Conservation (phyloP, 495 filamentous ascomycete genomes). For the Podospora bellae-mahoneyi region DNA sequence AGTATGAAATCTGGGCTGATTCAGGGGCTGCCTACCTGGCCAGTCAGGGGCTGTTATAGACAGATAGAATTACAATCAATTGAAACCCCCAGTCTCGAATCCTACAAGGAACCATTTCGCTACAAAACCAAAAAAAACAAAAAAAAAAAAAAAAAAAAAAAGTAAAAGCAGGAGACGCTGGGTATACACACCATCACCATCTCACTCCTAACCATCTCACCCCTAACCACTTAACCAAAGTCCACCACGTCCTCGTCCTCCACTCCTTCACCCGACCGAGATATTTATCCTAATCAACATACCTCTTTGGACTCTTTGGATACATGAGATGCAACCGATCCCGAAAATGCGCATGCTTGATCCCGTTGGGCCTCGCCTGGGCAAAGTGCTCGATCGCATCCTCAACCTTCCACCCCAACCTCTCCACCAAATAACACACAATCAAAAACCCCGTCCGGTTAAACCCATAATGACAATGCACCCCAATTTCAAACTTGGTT, state of each 20-base stretch:
- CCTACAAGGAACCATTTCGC: not conserved
- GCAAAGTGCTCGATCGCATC: conserved; percentile 81
- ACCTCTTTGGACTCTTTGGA: conserved; percentile 31
- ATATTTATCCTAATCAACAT: conserved; percentile 12
- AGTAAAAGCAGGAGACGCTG: conserved; percentile 2
- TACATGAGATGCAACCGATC: conserved; percentile 84
- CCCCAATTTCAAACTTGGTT: conserved; percentile 56
- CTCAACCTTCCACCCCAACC: conserved; percentile 64
- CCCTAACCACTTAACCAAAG: not conserved
- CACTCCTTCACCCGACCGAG: too few relatives aligned
- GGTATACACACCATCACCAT: not conserved
- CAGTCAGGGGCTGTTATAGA: conserved; percentile 41
- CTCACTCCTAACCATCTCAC: too few relatives aligned
- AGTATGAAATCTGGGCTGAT: conserved; percentile 63
- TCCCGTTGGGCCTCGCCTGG: conserved; percentile 69
- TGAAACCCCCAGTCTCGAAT: not conserved
- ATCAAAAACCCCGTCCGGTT: conserved; percentile 91
- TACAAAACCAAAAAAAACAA: not conserved
- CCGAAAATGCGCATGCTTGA: conserved; percentile 85
- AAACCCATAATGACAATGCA: conserved; percentile 95
- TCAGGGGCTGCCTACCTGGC: conserved; percentile 62
- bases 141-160: not conserved
- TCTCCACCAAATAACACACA: conserved; percentile 86
- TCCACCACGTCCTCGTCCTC: too few relatives aligned
- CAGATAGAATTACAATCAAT: not conserved